phyloP scores from a whole-genome alignment of 257 asterid genomes.

The Primulina tabacum region DNA sequence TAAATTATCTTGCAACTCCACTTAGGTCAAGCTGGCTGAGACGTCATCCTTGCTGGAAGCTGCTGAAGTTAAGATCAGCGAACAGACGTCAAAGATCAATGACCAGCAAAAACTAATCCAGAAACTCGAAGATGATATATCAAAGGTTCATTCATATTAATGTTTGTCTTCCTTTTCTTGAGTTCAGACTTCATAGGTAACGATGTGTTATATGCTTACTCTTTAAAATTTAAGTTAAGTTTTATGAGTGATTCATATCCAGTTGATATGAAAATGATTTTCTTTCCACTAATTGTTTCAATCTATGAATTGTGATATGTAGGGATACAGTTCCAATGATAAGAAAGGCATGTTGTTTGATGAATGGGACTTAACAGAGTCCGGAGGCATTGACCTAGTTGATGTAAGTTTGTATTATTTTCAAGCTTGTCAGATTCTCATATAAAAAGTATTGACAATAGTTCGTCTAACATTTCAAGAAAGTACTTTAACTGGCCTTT shows the following conservation, averaged over 20 bases:
- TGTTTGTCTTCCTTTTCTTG: conserved; percentile 17
- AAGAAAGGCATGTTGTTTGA: conserved; percentile 56
- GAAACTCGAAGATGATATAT: conserved; percentile 95
- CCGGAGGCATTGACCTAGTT: conserved; percentile 63
- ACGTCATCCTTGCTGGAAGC: conserved; percentile 77
- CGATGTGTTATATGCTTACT: conserved; percentile 9
- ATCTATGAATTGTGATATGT: conserved; percentile 30
- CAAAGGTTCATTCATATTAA: conserved; percentile 47
- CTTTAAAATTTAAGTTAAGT: conserved; percentile 2
- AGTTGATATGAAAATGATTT: conserved; percentile 14
- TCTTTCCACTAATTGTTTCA: conserved; percentile 5
- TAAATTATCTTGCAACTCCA: conserved; percentile 23
- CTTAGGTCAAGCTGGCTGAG: conserved; percentile 83
- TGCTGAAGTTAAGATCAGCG: conserved; percentile 66
- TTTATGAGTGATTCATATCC: background rate
- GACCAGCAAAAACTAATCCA: conserved; percentile 92
- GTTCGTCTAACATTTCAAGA: background rate
- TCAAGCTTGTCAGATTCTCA: conserved; percentile 21
- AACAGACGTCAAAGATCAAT: conserved; percentile 56
- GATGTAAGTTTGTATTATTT: conserved; percentile 49
- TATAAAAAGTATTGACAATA: conserved; percentile 1
- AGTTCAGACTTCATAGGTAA: conserved; percentile 3
- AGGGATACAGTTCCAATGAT: conserved; percentile 93
- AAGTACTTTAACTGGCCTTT: too few relatives aligned
- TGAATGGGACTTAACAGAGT: conserved; percentile 94